A percentile compares a stretch with the other conserved stretches of the same genome.
phyloP scores from a whole-genome alignment of 768 basidiomycete species.

The Boletus reticuloceps region DNA sequence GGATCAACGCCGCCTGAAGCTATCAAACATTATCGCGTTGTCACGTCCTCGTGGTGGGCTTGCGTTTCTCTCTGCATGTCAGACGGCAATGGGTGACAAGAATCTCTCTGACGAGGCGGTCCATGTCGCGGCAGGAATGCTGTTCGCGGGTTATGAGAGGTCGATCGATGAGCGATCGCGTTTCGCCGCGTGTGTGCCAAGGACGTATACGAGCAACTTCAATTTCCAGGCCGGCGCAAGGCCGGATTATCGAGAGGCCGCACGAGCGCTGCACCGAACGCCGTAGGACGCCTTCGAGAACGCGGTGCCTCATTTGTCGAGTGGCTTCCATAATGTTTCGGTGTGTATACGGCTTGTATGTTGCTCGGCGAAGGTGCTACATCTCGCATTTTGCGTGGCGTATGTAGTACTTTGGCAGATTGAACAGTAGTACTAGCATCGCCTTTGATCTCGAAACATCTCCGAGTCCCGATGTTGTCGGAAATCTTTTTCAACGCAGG shows the following conservation, averaged over 20 bases:
- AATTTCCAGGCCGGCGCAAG: slow-evolving; percentile 7
- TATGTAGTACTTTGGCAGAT: too few species aligned
- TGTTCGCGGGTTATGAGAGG: too few species aligned
- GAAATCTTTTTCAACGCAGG: too few species aligned
- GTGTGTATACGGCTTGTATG: too few species aligned
- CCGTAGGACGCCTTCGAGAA: background rate
- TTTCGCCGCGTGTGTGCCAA: background rate
- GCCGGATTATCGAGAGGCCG: background rate
- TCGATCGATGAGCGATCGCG: too few species aligned
- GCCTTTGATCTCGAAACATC: too few species aligned
- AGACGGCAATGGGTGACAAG: slow-evolving; percentile 38
- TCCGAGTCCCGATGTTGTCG: too few species aligned
- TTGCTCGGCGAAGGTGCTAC: too few species aligned
- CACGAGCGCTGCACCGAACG: background rate
- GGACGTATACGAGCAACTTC: background rate
- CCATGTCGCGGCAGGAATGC: too few species aligned
- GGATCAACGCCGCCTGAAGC: background rate
- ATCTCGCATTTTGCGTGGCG: too few species aligned
- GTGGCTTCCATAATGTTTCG: background rate
- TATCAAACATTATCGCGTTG: background rate
- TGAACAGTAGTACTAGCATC: too few species aligned
- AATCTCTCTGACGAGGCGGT: slow-evolving; percentile 35
- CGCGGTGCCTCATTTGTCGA: background rate
- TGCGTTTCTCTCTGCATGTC: slow-evolving; percentile 46
- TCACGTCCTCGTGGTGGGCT: slow-evolving; percentile 25